Conservation (phyloP, 2,329 filamentous ascomycete species). For the Diaporthe ampelina region DNA sequence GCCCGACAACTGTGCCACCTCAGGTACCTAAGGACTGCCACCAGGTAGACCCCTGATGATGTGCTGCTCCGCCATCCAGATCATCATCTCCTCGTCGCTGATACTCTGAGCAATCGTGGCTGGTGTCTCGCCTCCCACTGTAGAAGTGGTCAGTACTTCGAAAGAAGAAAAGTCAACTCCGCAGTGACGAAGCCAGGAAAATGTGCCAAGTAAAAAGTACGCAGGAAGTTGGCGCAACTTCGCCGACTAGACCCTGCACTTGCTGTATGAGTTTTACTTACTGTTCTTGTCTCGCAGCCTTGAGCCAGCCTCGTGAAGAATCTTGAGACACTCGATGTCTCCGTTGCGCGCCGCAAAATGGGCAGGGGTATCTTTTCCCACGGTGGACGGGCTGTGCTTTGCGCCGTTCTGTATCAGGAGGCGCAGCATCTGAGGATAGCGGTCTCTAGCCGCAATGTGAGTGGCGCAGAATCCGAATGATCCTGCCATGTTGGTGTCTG, state of each 20-base stretch:
- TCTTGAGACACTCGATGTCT: background rate
- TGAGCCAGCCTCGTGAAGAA: background rate
- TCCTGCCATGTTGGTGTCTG: background rate
- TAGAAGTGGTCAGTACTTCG: background rate
- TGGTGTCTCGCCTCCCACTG: background rate
- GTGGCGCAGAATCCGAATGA: background rate
- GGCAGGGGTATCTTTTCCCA: background rate
- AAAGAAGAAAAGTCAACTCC: background rate
- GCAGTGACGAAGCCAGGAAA: background rate
- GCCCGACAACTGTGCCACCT: background rate
- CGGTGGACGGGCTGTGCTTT: background rate
- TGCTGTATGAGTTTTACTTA: background rate
- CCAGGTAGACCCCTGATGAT: background rate
- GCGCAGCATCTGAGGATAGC: background rate
- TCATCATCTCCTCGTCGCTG: conserved; percentile 6
- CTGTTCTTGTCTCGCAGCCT: background rate
- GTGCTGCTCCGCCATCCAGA: background rate
- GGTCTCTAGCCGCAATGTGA: background rate
- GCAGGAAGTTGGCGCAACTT: no score
- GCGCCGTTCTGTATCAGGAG: background rate
- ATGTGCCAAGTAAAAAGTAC: background rate
- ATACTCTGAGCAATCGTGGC: background rate
- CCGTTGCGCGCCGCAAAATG: background rate
- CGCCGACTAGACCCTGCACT: background rate
- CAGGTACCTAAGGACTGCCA: background rate